phyloP scores from a whole-genome alignment of 495 filamentous ascomycete genomes.

The Chaetomidium leptoderma region DNA sequence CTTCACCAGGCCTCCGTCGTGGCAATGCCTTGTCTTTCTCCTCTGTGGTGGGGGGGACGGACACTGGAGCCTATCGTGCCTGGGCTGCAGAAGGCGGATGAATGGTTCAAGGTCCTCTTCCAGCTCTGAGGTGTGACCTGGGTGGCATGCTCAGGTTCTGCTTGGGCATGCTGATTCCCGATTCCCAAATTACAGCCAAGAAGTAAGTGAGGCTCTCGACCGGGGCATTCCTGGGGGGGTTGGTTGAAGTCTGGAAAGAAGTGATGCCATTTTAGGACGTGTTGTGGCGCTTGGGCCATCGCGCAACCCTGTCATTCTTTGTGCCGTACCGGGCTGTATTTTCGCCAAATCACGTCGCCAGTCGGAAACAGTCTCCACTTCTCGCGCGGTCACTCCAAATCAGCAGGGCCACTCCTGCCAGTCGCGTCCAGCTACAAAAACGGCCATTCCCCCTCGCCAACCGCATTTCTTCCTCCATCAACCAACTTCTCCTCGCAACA shows the following conservation, averaged over 20 bases:
- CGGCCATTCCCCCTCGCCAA: conserved; percentile 43
- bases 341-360: conserved; percentile 34
- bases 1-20: neutral
- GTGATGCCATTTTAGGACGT: conserved; percentile 26
- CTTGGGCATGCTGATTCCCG: neutral
- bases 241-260: neutral
- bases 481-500: conserved; percentile 43
- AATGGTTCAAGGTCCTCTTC: neutral
- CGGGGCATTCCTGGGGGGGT: neutral
- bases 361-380: conserved; percentile 21
- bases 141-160: neutral
- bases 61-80: too few relatives aligned
- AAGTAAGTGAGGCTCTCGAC: neutral
- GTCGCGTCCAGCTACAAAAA: conserved; percentile 51
- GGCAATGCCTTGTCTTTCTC: neutral
- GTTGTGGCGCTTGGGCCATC: conserved; percentile 38
- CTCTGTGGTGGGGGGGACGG: too few relatives aligned
- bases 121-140: neutral
- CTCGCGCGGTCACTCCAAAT: conserved; percentile 28
- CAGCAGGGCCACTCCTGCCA: conserved; percentile 38
- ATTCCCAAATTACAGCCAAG: neutral
- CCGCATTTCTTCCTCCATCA: conserved; percentile 41
- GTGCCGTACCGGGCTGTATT: conserved; percentile 27
- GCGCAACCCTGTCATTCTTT: conserved; percentile 22
- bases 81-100: too few relatives aligned